These are phyloP conservation scores for Actinomortierella ambigua DNA, from an alignment of 371 early-diverging fungal species.

Conservation along the genomic window DNA sequence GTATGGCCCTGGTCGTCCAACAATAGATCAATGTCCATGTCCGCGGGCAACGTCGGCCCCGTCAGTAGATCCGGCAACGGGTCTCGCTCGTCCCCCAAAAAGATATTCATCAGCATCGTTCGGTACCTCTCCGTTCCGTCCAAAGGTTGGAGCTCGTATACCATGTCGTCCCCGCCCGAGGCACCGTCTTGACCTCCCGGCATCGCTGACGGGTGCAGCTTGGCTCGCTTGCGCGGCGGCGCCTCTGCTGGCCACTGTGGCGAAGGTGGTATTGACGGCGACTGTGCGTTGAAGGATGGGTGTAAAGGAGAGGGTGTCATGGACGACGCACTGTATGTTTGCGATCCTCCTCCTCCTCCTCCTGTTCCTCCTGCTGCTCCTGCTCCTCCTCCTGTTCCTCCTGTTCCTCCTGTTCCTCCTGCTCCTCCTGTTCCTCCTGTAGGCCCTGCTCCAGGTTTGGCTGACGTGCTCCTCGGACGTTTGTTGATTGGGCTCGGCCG, in stretches of 20 bases:
- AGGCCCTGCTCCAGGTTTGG: slow-evolving; percentile 22
- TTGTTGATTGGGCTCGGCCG: slow-evolving; percentile 16
- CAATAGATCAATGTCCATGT: slow-evolving; percentile 70
- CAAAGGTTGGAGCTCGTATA: slow-evolving; percentile 15
- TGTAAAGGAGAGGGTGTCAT: slow-evolving; percentile 43
- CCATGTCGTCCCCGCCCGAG: slow-evolving; percentile 5
- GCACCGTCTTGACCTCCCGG: not conserved
- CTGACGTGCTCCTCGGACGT: not conserved
- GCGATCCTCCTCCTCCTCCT: slow-evolving; percentile 13
- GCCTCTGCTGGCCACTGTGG: slow-evolving; percentile 34
- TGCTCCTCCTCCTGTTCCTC: no score
- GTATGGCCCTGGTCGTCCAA: slow-evolving; percentile 88
- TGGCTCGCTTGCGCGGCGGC: slow-evolving; percentile 24
- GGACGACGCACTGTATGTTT: slow-evolving; percentile 19
- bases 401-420: no score
- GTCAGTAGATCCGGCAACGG: slow-evolving; percentile 62
- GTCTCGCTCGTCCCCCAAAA: slow-evolving; percentile 67
- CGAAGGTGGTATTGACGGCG: slow-evolving; percentile 34
- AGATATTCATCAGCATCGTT: slow-evolving; percentile 75
- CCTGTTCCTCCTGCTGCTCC: no score
- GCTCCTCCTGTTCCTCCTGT: slow-evolving; percentile 10
- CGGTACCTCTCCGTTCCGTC: slow-evolving; percentile 59
- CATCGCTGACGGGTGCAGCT: slow-evolving; percentile 5
- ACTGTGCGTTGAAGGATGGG: slow-evolving; percentile 32
- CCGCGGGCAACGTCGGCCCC: slow-evolving; percentile 45